A percentile compares a stretch with the other conserved stretches of the same genome.
These are phyloP conservation scores for Ceriops zippeliana DNA, from an alignment of 345 rosid genomes.

Conservation along the genomic window DNA sequence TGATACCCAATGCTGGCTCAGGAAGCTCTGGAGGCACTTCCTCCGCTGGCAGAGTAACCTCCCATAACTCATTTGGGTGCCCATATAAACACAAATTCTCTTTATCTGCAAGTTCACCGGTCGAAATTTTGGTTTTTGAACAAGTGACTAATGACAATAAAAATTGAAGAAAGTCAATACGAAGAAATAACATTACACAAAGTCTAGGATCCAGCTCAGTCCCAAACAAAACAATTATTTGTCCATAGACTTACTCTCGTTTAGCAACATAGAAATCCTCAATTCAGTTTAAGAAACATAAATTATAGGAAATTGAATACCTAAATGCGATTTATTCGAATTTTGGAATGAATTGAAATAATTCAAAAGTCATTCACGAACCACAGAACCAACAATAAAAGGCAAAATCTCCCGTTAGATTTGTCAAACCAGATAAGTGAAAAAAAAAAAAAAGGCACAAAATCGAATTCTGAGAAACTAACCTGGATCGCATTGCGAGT, in stretches of 20 bases:
- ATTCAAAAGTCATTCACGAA: no score
- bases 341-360: no score
- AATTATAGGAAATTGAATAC: background rate
- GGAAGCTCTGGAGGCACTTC: constrained; percentile 98
- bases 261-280: no score
- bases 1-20: constrained; percentile 95
- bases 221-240: no score
- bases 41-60: constrained; percentile 90
- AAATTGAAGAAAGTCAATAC: background rate
- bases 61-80: constrained; percentile 89
- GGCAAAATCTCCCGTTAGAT: no score
- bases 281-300: background rate
- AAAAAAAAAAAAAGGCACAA: background rate
- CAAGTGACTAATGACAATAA: background rate
- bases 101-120: constrained; percentile 45
- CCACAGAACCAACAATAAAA: no score
- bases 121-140: background rate
- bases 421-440: no score
- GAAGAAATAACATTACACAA: background rate
- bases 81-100: constrained; percentile 95
- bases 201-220: no score
- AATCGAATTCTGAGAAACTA: constrained; percentile 17
- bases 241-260: no score
- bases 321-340: background rate
- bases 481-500: constrained; percentile 97